Percentiles rank a stretch among this genome's conserved stretches.
These are phyloP conservation scores for Pseudopyricularia cyperi DNA, from an alignment of 2,329 filamentous ascomycete species.

Conservation along the genomic window DNA sequence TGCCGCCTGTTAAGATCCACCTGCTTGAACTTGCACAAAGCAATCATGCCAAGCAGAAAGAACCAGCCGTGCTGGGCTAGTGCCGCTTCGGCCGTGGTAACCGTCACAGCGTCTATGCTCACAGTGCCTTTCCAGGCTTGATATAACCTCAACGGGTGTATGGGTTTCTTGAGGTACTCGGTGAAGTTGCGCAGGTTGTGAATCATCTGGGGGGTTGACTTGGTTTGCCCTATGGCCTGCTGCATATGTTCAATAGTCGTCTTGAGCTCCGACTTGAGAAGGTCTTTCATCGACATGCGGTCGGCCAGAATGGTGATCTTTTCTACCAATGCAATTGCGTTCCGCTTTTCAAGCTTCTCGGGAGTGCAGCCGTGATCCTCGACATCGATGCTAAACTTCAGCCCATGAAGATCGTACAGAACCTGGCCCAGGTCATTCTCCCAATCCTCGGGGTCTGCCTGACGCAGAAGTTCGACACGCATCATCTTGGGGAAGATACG, in stretches of 20 bases:
- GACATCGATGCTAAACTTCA: slow-evolving; percentile 60
- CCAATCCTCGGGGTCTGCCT: slow-evolving; percentile 66
- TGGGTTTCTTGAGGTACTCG: slow-evolving; percentile 67
- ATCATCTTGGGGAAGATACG: slow-evolving; percentile 83
- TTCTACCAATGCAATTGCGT: slow-evolving; percentile 70
- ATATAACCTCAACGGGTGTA: slow-evolving; percentile 71
- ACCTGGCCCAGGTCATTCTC: slow-evolving; percentile 81
- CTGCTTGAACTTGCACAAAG: slow-evolving; percentile 69
- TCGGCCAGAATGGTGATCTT: slow-evolving; percentile 71
- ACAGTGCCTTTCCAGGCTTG: slow-evolving; percentile 69
- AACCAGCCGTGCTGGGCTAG: slow-evolving; percentile 82
- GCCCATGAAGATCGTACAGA: slow-evolving; percentile 68
- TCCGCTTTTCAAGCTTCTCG: slow-evolving; percentile 67
- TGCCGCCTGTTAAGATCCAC: slow-evolving; percentile 61
- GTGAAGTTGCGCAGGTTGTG: slow-evolving; percentile 78
- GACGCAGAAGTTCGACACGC: slow-evolving; percentile 68
- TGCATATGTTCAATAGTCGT: slow-evolving; percentile 88
- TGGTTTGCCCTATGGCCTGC: slow-evolving; percentile 67
- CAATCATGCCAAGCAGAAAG: slow-evolving; percentile 78
- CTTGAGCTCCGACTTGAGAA: slow-evolving; percentile 84
- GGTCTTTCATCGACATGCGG: slow-evolving; percentile 77
- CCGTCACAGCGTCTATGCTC: slow-evolving; percentile 56
- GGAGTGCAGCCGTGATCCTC: slow-evolving; percentile 68
- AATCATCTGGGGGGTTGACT: slow-evolving; percentile 66
- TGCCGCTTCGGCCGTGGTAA: slow-evolving; percentile 54